A percentile compares a stretch with the other conserved stretches of the same genome.
Evolutionary conservation across 208 protist genomes (phyloP).

Genomic region (Borovskyia barvae): DNA sequence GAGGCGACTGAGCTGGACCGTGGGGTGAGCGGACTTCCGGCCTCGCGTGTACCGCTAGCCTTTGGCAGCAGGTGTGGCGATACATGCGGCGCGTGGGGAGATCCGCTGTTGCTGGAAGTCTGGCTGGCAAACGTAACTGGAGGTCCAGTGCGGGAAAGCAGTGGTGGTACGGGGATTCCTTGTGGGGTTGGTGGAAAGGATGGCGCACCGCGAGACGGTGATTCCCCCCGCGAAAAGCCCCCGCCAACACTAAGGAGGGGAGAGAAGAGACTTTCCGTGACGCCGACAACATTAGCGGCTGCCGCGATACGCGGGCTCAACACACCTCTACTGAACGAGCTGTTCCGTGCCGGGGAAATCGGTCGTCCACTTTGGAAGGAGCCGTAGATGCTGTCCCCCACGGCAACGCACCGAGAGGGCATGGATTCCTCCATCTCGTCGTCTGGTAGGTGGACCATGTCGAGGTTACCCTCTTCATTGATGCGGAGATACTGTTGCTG

Average conservation of each 20-base stretch:
- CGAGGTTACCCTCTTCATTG: conserved; percentile 80
- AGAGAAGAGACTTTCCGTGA: conserved; percentile 21
- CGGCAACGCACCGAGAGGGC: conserved; percentile 20
- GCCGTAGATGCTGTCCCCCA: conserved; percentile 39
- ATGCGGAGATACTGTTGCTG: conserved; percentile 79
- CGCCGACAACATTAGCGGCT: background rate
- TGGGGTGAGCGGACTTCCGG: conserved; percentile 19
- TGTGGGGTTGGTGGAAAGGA: conserved; percentile 19
- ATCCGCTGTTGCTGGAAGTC: conserved; percentile 13
- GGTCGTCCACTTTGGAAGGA: conserved; percentile 29
- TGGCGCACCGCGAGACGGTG: conserved; percentile 38
- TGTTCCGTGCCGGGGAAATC: conserved; percentile 37
- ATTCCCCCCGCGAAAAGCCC: conserved; percentile 39
- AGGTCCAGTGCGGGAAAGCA: conserved; percentile 11
- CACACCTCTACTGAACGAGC: conserved; percentile 41
- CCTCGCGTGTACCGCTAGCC: conserved; percentile 16
- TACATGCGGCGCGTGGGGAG: conserved; percentile 18
- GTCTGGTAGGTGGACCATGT: conserved; percentile 59
- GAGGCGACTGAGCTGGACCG: conserved; percentile 25
- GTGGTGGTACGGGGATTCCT: conserved; percentile 27
- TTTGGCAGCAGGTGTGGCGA: conserved; percentile 18
- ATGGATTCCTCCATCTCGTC: conserved; percentile 59
- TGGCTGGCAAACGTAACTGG: conserved; percentile 2
- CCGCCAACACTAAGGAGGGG: conserved; percentile 23
- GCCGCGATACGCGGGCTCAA: conserved; percentile 20